Evolutionary conservation across 2,329 filamentous ascomycete species (phyloP).

Genomic region (Fusarium annulatum): DNA sequence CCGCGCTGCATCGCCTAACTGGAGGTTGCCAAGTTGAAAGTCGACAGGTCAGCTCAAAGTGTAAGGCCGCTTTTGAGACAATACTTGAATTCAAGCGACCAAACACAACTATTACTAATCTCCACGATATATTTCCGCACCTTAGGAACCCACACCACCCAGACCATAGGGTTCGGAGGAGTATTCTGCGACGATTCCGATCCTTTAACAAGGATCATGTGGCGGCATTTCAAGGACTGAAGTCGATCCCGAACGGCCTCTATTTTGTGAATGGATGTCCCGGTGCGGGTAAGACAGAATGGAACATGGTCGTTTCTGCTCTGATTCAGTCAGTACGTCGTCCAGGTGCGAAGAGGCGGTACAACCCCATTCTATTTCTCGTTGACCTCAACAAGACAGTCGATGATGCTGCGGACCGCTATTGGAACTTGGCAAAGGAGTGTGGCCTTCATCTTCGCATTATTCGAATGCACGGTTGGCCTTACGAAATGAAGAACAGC

Average conservation of each 20-base stretch:
- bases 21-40: slow-evolving; percentile 32
- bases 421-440: slow-evolving; percentile 51
- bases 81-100: slow-evolving; percentile 46
- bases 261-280: slow-evolving; percentile 60
- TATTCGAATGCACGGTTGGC: slow-evolving; percentile 56
- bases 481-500: slow-evolving; percentile 50
- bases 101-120: slow-evolving; percentile 37
- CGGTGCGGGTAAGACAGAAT: slow-evolving; percentile 60
- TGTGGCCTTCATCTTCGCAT: slow-evolving; percentile 50
- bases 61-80: slow-evolving; percentile 47
- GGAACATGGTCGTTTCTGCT: slow-evolving; percentile 56
- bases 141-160: slow-evolving; percentile 44
- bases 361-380: slow-evolving; percentile 56
- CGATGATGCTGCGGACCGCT: slow-evolving; percentile 58
- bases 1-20: slow-evolving; percentile 44
- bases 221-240: slow-evolving; percentile 50
- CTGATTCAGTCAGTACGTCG: slow-evolving; percentile 50
- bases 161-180: slow-evolving; percentile 35
- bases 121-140: slow-evolving; percentile 49
- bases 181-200: slow-evolving; percentile 46
- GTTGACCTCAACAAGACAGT: slow-evolving; percentile 61
- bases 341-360: slow-evolving; percentile 32
- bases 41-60: slow-evolving; percentile 11
- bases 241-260: slow-evolving; percentile 55
- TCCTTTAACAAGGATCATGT: slow-evolving; percentile 54